phyloP scores from a whole-genome alignment of 768 basidiomycete species.

The Pluteus cervinus region DNA sequence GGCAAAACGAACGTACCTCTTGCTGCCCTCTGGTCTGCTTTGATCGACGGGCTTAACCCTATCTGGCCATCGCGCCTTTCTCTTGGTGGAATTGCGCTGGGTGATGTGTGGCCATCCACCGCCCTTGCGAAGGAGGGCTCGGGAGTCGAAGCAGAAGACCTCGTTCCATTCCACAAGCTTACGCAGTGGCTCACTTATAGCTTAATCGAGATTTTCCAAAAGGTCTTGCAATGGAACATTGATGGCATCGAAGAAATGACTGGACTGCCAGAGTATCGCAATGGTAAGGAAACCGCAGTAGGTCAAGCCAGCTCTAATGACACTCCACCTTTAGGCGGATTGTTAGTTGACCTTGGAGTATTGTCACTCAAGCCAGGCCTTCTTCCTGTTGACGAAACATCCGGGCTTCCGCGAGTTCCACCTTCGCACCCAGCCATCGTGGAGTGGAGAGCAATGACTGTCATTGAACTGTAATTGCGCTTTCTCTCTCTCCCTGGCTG shows the following conservation, averaged over 20 bases:
- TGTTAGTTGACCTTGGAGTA: constrained; percentile 81
- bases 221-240: constrained; percentile 73
- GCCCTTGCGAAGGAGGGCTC: constrained; percentile 26
- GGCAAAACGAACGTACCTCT: constrained; percentile 53
- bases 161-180: constrained; percentile 95
- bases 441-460: constrained; percentile 96
- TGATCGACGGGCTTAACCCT: constrained; percentile 76
- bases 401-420: constrained; percentile 55
- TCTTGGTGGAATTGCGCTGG: constrained; percentile 66
- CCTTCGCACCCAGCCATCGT: constrained; percentile 87
- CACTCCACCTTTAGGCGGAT: constrained; percentile 53
- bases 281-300: constrained; percentile 43
- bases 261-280: constrained; percentile 92
- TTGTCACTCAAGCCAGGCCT: constrained; percentile 56
- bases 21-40: constrained; percentile 70
- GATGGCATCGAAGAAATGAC: constrained; percentile 82
- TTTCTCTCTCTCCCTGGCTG: constrained; percentile 1
- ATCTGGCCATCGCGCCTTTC: constrained; percentile 85
- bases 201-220: constrained; percentile 78
- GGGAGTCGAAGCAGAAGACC: constrained; percentile 49
- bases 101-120: constrained; percentile 91
- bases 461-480: constrained; percentile 74
- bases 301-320: not conserved
- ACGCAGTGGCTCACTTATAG: constrained; percentile 93
- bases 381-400: constrained; percentile 42